Base-by-base conservation (phyloP, 371 early-diverging fungal genomes). In the Saksenaea vasiformis region DNA sequence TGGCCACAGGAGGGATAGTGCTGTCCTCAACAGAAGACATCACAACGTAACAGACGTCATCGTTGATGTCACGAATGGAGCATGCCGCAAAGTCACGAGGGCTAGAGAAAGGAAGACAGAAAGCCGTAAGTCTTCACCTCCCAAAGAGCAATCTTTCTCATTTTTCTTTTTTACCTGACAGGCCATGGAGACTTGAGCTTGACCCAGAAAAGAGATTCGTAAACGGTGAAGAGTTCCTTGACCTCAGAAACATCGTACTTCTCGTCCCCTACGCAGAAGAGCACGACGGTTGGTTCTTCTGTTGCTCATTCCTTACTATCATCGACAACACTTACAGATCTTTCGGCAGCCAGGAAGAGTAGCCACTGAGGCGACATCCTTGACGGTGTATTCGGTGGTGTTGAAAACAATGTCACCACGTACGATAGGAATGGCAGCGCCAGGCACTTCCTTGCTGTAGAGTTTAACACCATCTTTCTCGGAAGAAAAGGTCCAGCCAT, bases 111-210 rank as follows among this genome's bases (percentile, higher is more conserved):
- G 15, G 22, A 37, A 65, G 24, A 54, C 28, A 36, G 10, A 36
- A 36, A 28, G 31, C 31, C 17, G 10, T 28, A 27, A 15, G 13
- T 15, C 31, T 58, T 14, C 14, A 14, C 19, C 19, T 1, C 13
- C 2, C 36, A 39, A n/a, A 36, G 11, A 19, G 24, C 14, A 1
- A 35, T 15, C 28, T 5, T 15, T 17, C 8, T 7, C 1, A n/a
- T 7, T 44, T 11, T 43, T 4, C 34, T 56, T 17, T 15, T 41
- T 66, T 73, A 77, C 77, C 69, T 68, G 34, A 82, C 64, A 34
- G 82, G 82, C 82, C 82, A 82, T 4, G 77, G 79, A 17, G 74
- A 62, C 65, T 75, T 82, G 53, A 75, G 61, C 65, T 76, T 77
- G 44, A 63, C 66, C 79, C 79, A 79, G 62, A 77, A 79, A 17